Evolutionary conservation across 2,329 filamentous ascomycete species (phyloP).

Genomic region (Cladosporium sp.): DNA sequence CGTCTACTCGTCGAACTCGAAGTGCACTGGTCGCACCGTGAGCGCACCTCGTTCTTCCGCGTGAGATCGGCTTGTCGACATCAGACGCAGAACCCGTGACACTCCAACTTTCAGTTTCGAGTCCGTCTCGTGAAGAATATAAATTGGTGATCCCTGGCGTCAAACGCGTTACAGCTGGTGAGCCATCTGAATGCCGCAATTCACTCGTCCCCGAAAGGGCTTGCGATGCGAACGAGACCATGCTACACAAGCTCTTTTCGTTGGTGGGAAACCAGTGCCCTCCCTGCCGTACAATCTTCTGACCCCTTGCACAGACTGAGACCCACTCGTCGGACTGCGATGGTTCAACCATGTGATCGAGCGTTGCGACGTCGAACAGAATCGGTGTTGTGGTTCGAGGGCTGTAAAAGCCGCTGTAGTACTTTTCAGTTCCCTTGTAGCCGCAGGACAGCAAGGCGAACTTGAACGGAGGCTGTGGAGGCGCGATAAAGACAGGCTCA

Average conservation of each 20-base stretch:
- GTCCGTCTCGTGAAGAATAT: no score
- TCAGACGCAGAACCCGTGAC: no score
- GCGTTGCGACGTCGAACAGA: neutral
- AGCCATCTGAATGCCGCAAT: no score
- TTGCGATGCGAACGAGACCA: neutral
- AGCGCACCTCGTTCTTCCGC: no score
- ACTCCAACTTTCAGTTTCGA: no score
- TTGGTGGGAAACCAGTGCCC: neutral
- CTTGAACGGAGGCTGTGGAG: constrained; percentile 28
- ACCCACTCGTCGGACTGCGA: neutral
- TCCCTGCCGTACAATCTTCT: neutral
- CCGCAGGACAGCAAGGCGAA: constrained; percentile 28
- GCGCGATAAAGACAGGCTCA: constrained; percentile 24
- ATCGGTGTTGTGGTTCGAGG: neutral
- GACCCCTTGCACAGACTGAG: neutral
- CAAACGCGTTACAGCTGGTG: no score
- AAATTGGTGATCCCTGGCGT: no score
- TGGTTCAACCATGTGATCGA: neutral
- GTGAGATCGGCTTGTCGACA: no score
- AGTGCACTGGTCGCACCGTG: no score
- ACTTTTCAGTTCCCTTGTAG: constrained; percentile 24
- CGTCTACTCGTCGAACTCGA: no score
- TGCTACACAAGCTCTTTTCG: neutral
- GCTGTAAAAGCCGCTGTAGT: constrained; percentile 28
- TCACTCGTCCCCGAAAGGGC: no score